Percentiles rank a stretch among this genome's conserved stretches.
phyloP scores from a whole-genome alignment of 2,329 filamentous ascomycete genomes.

The Cercospora brassicicola region DNA sequence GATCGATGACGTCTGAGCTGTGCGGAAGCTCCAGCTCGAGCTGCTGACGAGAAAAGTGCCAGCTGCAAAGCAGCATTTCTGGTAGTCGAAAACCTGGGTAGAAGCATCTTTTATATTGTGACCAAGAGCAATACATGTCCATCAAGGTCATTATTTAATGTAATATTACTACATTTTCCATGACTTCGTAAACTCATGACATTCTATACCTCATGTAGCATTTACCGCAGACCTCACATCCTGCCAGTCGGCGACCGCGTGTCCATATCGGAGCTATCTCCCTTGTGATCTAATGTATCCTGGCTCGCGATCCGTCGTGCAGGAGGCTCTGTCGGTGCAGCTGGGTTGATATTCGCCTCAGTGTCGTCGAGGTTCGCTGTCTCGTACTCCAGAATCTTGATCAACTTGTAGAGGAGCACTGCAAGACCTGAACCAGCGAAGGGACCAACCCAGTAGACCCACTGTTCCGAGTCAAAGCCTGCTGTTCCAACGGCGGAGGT shows the following conservation, averaged over 20 bases:
- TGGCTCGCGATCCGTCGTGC: not conserved
- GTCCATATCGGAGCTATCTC: not conserved
- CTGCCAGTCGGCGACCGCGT: not conserved
- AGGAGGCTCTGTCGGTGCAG: not conserved
- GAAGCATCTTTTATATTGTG: not conserved
- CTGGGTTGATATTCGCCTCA: too few relatives aligned
- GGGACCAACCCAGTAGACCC: conserved; percentile 55
- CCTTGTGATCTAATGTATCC: not conserved
- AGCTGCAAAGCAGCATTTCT: too few relatives aligned
- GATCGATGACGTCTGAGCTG: not conserved
- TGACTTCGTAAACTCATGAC: too few relatives aligned
- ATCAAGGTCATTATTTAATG: not conserved
- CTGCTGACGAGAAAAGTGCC: not conserved
- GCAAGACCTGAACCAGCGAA: conserved; percentile 49
- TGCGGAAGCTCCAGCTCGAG: not conserved
- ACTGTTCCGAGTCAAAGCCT: conserved; percentile 40
- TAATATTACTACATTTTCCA: too few relatives aligned
- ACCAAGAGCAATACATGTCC: not conserved
- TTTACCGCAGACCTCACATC: not conserved
- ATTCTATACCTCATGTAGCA: not conserved
- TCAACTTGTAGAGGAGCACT: conserved; percentile 50
- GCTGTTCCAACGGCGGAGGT: conserved; percentile 6
- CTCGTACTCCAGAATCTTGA: conserved; percentile 54
- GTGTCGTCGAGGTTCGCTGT: conserved; percentile 42
- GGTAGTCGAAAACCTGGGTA: not conserved